Evolutionary conservation across 1,139 yeast species (phyloP).

Genomic region (Magnusiomyces paraingens): DNA sequence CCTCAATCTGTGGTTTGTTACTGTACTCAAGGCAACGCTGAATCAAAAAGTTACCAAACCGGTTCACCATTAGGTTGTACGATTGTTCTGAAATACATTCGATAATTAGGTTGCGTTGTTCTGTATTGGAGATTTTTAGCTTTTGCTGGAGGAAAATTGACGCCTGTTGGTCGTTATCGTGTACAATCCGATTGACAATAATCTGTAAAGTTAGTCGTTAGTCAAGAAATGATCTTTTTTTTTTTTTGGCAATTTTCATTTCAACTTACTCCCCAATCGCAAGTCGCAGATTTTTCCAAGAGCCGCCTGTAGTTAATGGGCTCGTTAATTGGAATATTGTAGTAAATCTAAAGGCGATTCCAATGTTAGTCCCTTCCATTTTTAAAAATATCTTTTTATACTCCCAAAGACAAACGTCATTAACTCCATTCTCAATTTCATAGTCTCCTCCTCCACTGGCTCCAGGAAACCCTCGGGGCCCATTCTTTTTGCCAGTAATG

Average conservation of each 20-base stretch:
- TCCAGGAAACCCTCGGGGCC: too few relatives aligned
- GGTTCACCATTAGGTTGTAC: slow-evolving; percentile 34
- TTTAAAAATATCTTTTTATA: too few relatives aligned
- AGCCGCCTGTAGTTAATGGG: slow-evolving; percentile 28
- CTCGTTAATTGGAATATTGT: slow-evolving; percentile 18
- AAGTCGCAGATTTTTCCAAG: slow-evolving; percentile 26
- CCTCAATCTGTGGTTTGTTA: slow-evolving; percentile 29
- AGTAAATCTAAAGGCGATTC: neutral
- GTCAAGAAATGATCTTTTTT: neutral
- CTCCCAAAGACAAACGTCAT: too few relatives aligned
- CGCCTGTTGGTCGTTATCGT: slow-evolving; percentile 38
- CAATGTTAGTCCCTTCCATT: too few relatives aligned
- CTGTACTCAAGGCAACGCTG: slow-evolving; percentile 40
- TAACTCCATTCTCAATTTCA: too few relatives aligned
- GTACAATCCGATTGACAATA: slow-evolving; percentile 34
- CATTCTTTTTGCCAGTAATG: too few relatives aligned
- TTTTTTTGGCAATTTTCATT: neutral
- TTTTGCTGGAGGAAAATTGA: slow-evolving; percentile 40
- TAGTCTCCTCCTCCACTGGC: too few relatives aligned
- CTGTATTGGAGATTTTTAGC: slow-evolving; percentile 32
- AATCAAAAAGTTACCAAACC: slow-evolving; percentile 40
- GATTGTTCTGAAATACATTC: slow-evolving; percentile 32
- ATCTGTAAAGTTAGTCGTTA: slow-evolving; percentile 10
- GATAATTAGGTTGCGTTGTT: slow-evolving; percentile 32
- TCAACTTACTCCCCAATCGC: slow-evolving; percentile 27